phyloP scores from a whole-genome alignment of 2,329 filamentous ascomycete genomes.

The Dryadomyces sulphureus region DNA sequence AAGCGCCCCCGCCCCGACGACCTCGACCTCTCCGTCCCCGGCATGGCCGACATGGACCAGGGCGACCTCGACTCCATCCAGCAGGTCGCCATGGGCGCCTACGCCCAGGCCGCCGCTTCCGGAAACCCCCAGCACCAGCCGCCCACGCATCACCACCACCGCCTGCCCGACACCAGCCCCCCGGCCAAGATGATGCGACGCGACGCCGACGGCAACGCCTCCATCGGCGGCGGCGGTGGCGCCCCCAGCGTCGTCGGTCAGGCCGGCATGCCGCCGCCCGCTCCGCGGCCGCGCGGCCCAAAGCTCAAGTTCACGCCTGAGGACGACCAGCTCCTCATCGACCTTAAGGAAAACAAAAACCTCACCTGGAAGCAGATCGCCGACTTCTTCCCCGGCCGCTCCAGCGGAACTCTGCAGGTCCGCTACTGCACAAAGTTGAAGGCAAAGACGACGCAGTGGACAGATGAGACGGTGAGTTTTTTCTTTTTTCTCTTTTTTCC shows the following conservation, averaged over 20 bases:
- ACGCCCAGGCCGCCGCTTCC: conserved; percentile 27
- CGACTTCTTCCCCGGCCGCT: conserved; percentile 85
- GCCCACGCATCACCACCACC: conserved; percentile 62
- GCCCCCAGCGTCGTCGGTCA: conserved; percentile 78
- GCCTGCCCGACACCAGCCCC: conserved; percentile 56
- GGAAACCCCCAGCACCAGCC: conserved; percentile 2
- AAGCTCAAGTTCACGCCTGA: conserved; percentile 91
- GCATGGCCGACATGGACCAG: conserved; percentile 37
- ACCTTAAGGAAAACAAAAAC: conserved; percentile 88
- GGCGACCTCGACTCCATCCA: conserved; percentile 40
- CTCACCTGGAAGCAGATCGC: conserved; percentile 96
- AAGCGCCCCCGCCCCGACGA: conserved; percentile 45
- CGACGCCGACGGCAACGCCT: conserved; percentile 26
- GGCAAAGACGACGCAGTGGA: conserved; percentile 87
- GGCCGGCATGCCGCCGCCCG: conserved; percentile 73
- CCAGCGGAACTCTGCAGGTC: conserved; percentile 81
- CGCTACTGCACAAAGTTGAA: conserved; percentile 92
- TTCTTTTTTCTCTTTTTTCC: conserved; percentile 9
- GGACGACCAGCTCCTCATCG: conserved; percentile 75
- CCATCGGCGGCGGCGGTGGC: conserved; percentile 27
- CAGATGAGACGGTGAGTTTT: conserved; percentile 71
- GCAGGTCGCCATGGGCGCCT: conserved; percentile 36
- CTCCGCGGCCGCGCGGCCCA: conserved; percentile 65
- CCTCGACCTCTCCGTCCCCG: conserved; percentile 38
- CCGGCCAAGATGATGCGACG: conserved; percentile 52